Base-by-base conservation (phyloP, 331 rosid species). In the Pyracantha coccinea region DNA sequence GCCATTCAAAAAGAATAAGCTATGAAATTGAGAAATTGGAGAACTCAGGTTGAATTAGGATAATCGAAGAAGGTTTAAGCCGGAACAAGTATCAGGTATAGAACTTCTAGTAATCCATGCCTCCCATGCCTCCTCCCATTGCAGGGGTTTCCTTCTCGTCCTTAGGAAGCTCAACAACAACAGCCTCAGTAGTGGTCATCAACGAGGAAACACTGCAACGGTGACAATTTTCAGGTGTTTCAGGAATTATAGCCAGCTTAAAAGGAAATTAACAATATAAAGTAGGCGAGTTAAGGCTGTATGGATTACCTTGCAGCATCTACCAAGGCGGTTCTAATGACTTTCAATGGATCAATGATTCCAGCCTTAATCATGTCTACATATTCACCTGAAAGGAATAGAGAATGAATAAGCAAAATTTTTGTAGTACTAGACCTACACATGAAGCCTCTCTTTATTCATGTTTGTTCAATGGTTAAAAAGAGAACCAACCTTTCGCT, bases 341-440 rank as follows among this genome's bases (percentile, higher is more conserved):
- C 91, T 62, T 87, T 87, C 69, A 87, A 57, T 45, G 87, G 87
- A 59, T 88, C 89, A 7, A 88, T 83, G 61, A 85, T 88, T 57
- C 92, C 92, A 9, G 88, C 80, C 79, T 83, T 81, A 58, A 83
- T 77, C 92, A 88, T 85, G 62, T 87, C 87, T 8, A 87, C 91
- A 71, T 87, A 87, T 67, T 80, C 89, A 83, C 86, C 91, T 83
- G 86, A 45, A 77, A 21, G 50, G 8, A 58, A 45, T 2, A 9
- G 32, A 71, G 38, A n/a, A 3, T 2, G 17, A n/a, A 12, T 27
- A 52, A 38, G 45, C 45, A 38, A 10, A 38, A 33, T 35, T 32
- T 16, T 11, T 13, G 7, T 38, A 32, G 41, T n/a, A 11, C 10
- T 41, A 52, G 27, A 47, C 35, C 14, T 38, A 68, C 20, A 57